Evolutionary conservation across 257 asterid species (phyloP), one percentile per base, ranked within the genome.

Genomic region (Thymus quinquecostatus): DNA sequence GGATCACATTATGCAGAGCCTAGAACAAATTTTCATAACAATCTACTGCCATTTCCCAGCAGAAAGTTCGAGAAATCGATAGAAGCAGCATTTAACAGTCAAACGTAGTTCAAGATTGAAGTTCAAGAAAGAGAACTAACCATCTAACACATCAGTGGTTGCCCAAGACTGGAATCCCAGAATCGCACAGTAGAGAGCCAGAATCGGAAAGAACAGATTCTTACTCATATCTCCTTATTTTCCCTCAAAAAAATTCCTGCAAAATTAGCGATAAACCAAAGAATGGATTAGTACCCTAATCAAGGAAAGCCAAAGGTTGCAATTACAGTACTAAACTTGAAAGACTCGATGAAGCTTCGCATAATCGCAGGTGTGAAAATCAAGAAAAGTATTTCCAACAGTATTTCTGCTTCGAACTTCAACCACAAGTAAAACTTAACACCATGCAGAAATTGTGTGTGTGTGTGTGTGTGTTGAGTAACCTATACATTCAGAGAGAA

Each of bases 71-170:
- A 45, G 54, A 43, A 50, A 59, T 8, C 7, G 47, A 47, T 10
- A 47, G 6, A 59, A 63, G 45, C 68, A 28, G 30, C 11, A 58
- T 6, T 13, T 10, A 38, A 40, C 66, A 27, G 58, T 66, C 62
- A 48, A 61, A 50, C 32, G 49, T 11, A 65, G 50, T 27, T 40
- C 43, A 45, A 60, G 21, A 69, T 63, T 13, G 11, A 38, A 56
- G 21, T 2, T 13, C 14, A 60, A 12, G 69, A 57, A 62, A 62
- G 29, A 72, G 5, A 12, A 56, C 12, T 38, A 81, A 92, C 98
- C 92, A 30, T 93, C 96, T 10, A 59, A 71, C 14, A 73, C 73
- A 73, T 90, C 91, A 8, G 93, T 85, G 51, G 4, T 62, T 36
- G 96, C 92, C 63, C 72, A 77, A 66, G 88, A 79, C 49, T 70